Conservation (phyloP, 352 stramenopile species). For the Phytophthora citricola region DNA sequence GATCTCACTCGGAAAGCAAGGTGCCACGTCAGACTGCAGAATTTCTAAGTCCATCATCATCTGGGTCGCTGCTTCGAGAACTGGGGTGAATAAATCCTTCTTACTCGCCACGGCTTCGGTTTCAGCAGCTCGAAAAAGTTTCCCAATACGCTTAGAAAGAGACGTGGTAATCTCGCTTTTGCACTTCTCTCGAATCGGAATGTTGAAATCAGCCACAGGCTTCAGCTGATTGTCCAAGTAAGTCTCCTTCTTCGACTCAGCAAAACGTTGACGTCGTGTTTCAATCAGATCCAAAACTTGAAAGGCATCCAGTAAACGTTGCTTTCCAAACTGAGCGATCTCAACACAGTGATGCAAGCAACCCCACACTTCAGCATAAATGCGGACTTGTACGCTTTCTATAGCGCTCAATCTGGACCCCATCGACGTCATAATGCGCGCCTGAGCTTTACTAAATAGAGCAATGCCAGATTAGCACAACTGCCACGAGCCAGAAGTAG, state of each 20-base stretch:
- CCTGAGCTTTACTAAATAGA: slow-evolving; percentile 65
- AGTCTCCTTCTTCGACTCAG: slow-evolving; percentile 56
- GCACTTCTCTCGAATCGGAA: slow-evolving; percentile 57
- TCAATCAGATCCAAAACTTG: slow-evolving; percentile 84
- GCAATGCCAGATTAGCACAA: background rate
- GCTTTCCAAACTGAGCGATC: slow-evolving; percentile 78
- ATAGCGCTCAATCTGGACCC: slow-evolving; percentile 64
- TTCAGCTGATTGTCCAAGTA: slow-evolving; percentile 78
- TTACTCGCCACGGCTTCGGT: slow-evolving; percentile 54
- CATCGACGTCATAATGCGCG: slow-evolving; percentile 76
- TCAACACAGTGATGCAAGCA: slow-evolving; percentile 87
- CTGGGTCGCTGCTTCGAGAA: slow-evolving; percentile 74
- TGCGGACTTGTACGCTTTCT: slow-evolving; percentile 65
- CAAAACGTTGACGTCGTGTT: slow-evolving; percentile 55
- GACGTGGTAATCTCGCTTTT: slow-evolving; percentile 68
- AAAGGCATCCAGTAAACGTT: slow-evolving; percentile 72
- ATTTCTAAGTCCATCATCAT: slow-evolving; percentile 83
- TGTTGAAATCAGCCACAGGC: slow-evolving; percentile 50
- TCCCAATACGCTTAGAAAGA: slow-evolving; percentile 57
- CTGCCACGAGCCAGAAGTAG: background rate
- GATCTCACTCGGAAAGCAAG: slow-evolving; percentile 79
- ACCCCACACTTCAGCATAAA: slow-evolving; percentile 77
- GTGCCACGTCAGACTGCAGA: slow-evolving; percentile 73
- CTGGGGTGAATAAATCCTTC: slow-evolving; percentile 62
- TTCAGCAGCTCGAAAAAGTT: slow-evolving; percentile 72